A percentile compares a stretch with the other conserved stretches of the same genome.
Conservation (phyloP, 2,329 filamentous ascomycete genomes). For the Cladosporium phlei region DNA sequence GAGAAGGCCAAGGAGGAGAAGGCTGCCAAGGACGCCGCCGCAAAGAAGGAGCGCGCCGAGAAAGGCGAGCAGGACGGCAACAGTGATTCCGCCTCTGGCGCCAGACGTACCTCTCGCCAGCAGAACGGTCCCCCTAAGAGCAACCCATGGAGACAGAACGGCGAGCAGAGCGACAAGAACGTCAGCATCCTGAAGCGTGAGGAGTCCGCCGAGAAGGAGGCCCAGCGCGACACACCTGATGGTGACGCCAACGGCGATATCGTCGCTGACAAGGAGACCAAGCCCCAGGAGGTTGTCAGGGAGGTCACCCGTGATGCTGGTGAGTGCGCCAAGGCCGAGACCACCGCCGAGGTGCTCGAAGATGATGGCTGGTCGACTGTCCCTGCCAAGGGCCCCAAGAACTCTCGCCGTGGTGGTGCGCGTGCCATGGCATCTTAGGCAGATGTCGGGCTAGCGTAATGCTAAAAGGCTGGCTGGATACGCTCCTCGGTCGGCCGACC, state of each 20-base stretch:
- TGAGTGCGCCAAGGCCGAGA: slow-evolving; percentile 28
- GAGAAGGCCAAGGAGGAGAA: slow-evolving; percentile 76
- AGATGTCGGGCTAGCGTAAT: background rate
- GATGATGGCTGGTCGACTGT: slow-evolving; percentile 54
- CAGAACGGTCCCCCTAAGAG: slow-evolving; percentile 27
- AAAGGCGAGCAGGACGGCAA: slow-evolving; percentile 31
- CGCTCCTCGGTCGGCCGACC: background rate
- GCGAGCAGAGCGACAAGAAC: slow-evolving; percentile 21
- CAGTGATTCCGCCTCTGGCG: slow-evolving; percentile 31
- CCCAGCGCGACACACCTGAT: slow-evolving; percentile 40
- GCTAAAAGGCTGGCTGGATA: slow-evolving; percentile 5
- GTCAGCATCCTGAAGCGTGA: slow-evolving; percentile 49
- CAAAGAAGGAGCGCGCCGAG: slow-evolving; percentile 47
- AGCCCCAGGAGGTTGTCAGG: slow-evolving; percentile 52
- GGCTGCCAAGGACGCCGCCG: slow-evolving; percentile 53
- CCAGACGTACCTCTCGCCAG: slow-evolving; percentile 25
- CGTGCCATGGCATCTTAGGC: slow-evolving; percentile 46
- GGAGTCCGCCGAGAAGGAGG: slow-evolving; percentile 29
- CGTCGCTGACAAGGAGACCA: slow-evolving; percentile 49
- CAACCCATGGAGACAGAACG: slow-evolving; percentile 33
- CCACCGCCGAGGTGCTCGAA: slow-evolving; percentile 44
- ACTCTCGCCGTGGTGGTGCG: slow-evolving; percentile 38
- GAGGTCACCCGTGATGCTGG: slow-evolving; percentile 39
- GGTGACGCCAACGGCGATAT: slow-evolving; percentile 48
- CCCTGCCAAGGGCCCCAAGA: slow-evolving; percentile 43